phyloP scores from a whole-genome alignment of 192 early-diverging fungal species.

The Pecoramyces ruminantium region DNA sequence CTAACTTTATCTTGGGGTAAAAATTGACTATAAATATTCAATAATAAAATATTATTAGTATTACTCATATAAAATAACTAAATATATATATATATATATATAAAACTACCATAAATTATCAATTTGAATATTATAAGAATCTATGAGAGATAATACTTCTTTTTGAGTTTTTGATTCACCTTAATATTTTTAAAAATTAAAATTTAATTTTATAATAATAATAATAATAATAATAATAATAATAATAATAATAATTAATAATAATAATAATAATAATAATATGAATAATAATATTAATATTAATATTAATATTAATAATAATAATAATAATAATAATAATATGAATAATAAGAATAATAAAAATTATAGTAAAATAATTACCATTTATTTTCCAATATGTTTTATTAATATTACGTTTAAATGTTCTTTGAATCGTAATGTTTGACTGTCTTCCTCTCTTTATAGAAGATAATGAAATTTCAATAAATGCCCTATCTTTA shows the following conservation, averaged over 20 bases:
- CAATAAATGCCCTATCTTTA: constrained; percentile 54
- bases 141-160: constrained; percentile 8
- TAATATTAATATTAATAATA: constrained; percentile 30
- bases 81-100: background rate
- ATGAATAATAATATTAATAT: background rate
- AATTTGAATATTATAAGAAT: constrained; percentile 66
- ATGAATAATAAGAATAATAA: too few species aligned
- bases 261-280: constrained; percentile 18
- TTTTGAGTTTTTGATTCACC: constrained; percentile 6
- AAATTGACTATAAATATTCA: constrained; percentile 49
- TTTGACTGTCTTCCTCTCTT: constrained; percentile 11
- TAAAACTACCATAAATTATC: constrained; percentile 72
- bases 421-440: constrained; percentile 33
- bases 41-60: background rate
- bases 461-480: constrained; percentile 58
- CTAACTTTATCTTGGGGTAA: constrained; percentile 88
- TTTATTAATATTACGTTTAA: constrained; percentile 41
- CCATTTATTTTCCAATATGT: constrained; percentile 72
- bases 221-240: background rate
- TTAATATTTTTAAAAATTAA: constrained; percentile 50
- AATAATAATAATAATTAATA: too few species aligned
- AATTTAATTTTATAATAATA: constrained; percentile 29
- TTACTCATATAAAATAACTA: background rate
- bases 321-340: background rate
- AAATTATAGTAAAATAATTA: constrained; percentile 7